A percentile compares a stretch with the other conserved stretches of the same genome.
phyloP scores from a whole-genome alignment of 2,329 filamentous ascomycete species.

The Bertia moriformis region DNA sequence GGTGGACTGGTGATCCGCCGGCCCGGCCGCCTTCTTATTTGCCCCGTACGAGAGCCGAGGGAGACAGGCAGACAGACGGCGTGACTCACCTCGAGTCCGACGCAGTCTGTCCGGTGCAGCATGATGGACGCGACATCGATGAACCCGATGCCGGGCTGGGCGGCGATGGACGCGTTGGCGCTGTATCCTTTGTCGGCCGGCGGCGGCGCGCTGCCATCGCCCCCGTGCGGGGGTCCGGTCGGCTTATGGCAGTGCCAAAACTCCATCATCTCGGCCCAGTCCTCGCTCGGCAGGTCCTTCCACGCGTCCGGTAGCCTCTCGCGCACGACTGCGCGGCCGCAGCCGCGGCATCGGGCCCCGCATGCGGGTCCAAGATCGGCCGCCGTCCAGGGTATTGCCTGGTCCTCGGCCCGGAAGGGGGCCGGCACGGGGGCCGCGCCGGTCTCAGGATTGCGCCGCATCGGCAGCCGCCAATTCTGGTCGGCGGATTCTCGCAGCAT shows the following conservation, averaged over 20 bases:
- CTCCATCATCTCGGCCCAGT: slow-evolving; percentile 99
- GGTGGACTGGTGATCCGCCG: slow-evolving; percentile 20
- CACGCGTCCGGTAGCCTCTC: slow-evolving; percentile 35
- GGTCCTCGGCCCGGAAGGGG: neutral
- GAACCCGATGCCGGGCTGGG: slow-evolving; percentile 54
- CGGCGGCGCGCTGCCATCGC: slow-evolving; percentile 14
- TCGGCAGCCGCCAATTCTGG: slow-evolving; percentile 33
- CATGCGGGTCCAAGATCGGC: slow-evolving; percentile 12
- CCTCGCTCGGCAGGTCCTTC: slow-evolving; percentile 93
- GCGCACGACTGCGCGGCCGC: slow-evolving; percentile 20
- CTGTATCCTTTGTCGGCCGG: slow-evolving; percentile 55
- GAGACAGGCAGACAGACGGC: slow-evolving; percentile 6
- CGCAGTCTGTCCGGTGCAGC: slow-evolving; percentile 53
- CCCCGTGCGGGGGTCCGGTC: slow-evolving; percentile 33
- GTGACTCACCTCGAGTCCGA: slow-evolving; percentile 20
- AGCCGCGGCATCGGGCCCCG: slow-evolving; percentile 26
- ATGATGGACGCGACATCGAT: slow-evolving; percentile 71
- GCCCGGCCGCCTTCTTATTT: slow-evolving; percentile 51
- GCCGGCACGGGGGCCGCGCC: neutral
- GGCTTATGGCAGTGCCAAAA: slow-evolving; percentile 99
- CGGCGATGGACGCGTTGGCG: slow-evolving; percentile 60
- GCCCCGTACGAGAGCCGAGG: slow-evolving; percentile 4
- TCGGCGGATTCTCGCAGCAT: slow-evolving; percentile 23
- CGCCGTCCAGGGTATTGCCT: slow-evolving; percentile 2
- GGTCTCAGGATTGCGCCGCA: slow-evolving; percentile 4